Percentiles rank a stretch among this genome's conserved stretches.
Conservation (phyloP, 768 basidiomycete species). For the Phylloporus rhodoxanthus region DNA sequence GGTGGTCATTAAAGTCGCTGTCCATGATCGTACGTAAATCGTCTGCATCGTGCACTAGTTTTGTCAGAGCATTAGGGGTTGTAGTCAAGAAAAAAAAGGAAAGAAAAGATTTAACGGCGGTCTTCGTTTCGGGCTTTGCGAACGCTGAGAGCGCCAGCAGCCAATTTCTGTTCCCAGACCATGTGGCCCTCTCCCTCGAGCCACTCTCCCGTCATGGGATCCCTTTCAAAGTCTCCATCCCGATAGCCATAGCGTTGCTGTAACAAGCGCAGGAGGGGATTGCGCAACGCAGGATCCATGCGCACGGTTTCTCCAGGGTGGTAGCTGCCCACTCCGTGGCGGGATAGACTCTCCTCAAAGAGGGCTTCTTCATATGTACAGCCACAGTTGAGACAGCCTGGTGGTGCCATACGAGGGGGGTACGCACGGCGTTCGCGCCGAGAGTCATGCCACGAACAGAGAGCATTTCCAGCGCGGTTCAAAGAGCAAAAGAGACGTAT, state of each 20-base stretch:
- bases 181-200: constrained; percentile 55
- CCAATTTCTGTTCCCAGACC: constrained; percentile 56
- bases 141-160: constrained; percentile 32
- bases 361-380: constrained; percentile 81
- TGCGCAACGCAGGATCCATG: constrained; percentile 84
- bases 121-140: constrained; percentile 36
- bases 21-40: constrained; percentile 25
- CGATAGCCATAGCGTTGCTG: constrained; percentile 70
- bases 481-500: constrained; percentile 68
- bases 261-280: constrained; percentile 69
- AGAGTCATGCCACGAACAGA: constrained; percentile 89
- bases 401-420: constrained; percentile 77
- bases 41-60: constrained; percentile 13
- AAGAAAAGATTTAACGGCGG: constrained; percentile 28
- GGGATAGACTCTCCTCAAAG: constrained; percentile 77
- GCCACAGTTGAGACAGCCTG: constrained; percentile 77
- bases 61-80: constrained; percentile 8
- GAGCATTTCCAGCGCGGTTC: constrained; percentile 82
- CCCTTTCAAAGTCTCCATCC: constrained; percentile 82
- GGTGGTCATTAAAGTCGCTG: constrained; percentile 15
- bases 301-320: constrained; percentile 79
- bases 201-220: constrained; percentile 62
- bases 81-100: background rate
- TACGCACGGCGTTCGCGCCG: constrained; percentile 71
- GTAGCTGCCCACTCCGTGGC: constrained; percentile 77